Evolutionary conservation across 2,329 filamentous ascomycete genomes (phyloP), one percentile per base, ranked within the genome.

Genomic region (Ceratocystiopsis sp.): DNA sequence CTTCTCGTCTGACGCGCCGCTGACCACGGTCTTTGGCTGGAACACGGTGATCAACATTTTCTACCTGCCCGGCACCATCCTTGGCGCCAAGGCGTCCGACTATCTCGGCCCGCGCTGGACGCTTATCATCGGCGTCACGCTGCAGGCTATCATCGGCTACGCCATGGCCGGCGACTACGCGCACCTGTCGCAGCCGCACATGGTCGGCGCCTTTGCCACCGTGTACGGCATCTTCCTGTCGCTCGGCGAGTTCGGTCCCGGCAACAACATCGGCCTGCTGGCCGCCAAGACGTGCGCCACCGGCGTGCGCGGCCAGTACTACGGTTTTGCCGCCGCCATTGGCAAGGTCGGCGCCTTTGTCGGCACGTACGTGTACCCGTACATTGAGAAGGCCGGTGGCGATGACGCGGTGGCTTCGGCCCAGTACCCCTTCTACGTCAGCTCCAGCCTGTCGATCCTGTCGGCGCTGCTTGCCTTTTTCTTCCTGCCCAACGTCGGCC

Each of bases 351-450:
- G 80, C 41, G 87, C 85, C 3, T 94, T 94, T 52, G 75, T 93
- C 10, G 87, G 87, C 11, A 84, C 80, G 1, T 87, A 83, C 53
- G 77, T 91, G 13, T 85, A 91, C 55, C 79, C 80, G 0, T 73
- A 85, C 46, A 80, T 86, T 44, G 67, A 75, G 41, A 70, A 69
- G 0, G 76, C 73, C 0, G 76, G 73, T 10, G 68, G 68, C 1
- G 55, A 66, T 43, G 64, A 69, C 42, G 60, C 61, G 0, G 61
- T 71, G 17, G 68, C 73, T 17, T 67, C 69, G 6, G 84, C 84
- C 1, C 85, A 94, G 56, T 85, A 93, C 51, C 86, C 86, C 0
- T 95, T 94, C 63, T 94, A 78, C 59, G 84, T 95, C n/a, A 79
- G 78, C 2, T 81, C 78, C 35, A 66, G 73, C 19, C 60, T 94